Evolutionary conservation across 768 basidiomycete genomes (phyloP).

Genomic region (Rhizopogon rudus): DNA sequence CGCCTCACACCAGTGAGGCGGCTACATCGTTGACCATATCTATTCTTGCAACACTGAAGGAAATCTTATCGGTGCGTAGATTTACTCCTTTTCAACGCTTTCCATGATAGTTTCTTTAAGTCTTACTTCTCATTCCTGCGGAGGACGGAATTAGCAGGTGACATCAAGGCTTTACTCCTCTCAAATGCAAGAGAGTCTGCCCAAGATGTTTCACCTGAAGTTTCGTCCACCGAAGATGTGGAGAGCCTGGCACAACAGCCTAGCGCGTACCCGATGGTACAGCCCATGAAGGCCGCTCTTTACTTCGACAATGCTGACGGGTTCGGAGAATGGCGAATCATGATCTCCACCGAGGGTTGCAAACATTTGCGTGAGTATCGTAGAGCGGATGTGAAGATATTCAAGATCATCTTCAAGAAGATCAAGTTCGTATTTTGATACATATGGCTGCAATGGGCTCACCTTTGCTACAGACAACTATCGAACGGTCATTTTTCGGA

Average conservation of each 20-base stretch:
- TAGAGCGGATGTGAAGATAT: conserved; percentile 39
- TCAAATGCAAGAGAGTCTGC: background rate
- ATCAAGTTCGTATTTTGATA: conserved; percentile 43
- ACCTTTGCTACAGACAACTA: conserved; percentile 43
- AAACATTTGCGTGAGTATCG: conserved; percentile 43
- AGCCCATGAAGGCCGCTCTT: conserved; percentile 55
- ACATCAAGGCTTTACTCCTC: conserved; percentile 2
- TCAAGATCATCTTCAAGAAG: conserved; percentile 58
- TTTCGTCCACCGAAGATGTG: background rate
- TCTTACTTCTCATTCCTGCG: conserved; percentile 19
- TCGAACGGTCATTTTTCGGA: conserved; percentile 66
- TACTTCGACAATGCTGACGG: conserved; percentile 55
- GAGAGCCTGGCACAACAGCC: background rate
- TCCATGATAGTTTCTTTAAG: conserved; percentile 7
- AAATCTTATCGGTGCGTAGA: conserved; percentile 23
- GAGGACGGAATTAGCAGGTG: conserved; percentile 8
- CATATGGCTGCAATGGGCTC: background rate
- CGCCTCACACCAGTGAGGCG: conserved; percentile 22
- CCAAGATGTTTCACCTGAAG: background rate
- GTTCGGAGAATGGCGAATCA: conserved; percentile 61
- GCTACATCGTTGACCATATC: conserved; percentile 6
- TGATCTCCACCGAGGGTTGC: conserved; percentile 50
- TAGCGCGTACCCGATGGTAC: conserved; percentile 40
- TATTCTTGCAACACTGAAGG: conserved; percentile 22
- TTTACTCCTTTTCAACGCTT: background rate